Base-by-base conservation (phyloP, 768 basidiomycete species). In the Podaxis pistillaris region DNA sequence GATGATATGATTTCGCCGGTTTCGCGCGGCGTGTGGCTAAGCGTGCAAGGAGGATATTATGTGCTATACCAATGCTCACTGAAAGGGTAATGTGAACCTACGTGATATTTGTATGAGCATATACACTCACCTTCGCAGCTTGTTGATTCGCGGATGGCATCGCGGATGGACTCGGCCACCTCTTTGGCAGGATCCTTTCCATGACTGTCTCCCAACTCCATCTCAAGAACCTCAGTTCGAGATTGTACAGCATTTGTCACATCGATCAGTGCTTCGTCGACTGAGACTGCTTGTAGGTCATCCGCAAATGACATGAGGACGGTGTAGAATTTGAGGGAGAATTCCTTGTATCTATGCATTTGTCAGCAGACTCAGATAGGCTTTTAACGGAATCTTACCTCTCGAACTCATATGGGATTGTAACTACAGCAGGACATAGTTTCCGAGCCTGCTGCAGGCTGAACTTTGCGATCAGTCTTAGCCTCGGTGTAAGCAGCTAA, bases 351-450 rank as follows among this genome's bases (percentile, higher is more conserved):
- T 69, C 93, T 95, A 68, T 17, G n/a, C 50, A 26, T 15, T 49
- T 13, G n/a, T 54, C 56, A 57, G 47, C 26, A 24, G 44, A n/a
- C 50, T 58, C 28, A 36, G 44, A 50, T 57, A 49, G 17, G 26
- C 15, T n/a, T 15, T 15, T 12, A n/a, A 26, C 9, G 41, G 2
- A 30, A 2, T 75, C 80, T 65, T 67, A 87, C 89, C 81, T 80
- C 58, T 96, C 91, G 66, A 99, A 99, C 71, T 99, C 96, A 71
- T 98, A 99, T 1, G 95, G 94, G 8, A 96, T 87, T 0, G 93
- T 94, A 38, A 82, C 65, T 1, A 96, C 69, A 5, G 78, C 73
- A 0, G 93, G 87, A 71, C 94, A 96, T 3, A 95, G 72, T 64
- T 87, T 83, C 40, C 88, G 80, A 8, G 90, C 93, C 71, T 90